These are phyloP conservation scores for Wickerhamiella spandovensis DNA, from an alignment of 805 yeast genomes.

Conservation along the genomic window DNA sequence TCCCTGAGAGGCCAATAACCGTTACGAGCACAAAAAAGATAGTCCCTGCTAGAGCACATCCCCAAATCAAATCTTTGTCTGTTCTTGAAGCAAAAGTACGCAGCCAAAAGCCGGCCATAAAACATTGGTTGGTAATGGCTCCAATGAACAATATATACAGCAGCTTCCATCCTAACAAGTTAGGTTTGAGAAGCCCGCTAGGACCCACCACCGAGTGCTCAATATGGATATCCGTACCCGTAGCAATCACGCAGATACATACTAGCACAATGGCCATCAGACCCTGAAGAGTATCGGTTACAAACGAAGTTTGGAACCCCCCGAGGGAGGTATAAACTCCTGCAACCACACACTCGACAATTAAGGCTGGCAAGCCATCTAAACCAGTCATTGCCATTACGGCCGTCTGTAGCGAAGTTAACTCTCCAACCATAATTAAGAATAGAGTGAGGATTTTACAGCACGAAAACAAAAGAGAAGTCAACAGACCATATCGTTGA, in stretches of 20 bases:
- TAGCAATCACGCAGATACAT: constrained; percentile 61
- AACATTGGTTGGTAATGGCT: constrained; percentile 77
- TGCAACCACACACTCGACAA: constrained; percentile 77
- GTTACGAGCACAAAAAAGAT: constrained; percentile 50
- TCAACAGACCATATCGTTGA: constrained; percentile 56
- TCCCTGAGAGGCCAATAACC: constrained; percentile 70
- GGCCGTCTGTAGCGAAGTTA: constrained; percentile 68
- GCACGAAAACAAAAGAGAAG: constrained; percentile 63
- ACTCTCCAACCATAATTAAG: constrained; percentile 75
- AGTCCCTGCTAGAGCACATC: constrained; percentile 61
- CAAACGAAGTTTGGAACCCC: constrained; percentile 77
- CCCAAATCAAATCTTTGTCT: constrained; percentile 60
- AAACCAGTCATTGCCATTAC: constrained; percentile 65
- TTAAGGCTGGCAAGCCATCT: constrained; percentile 64
- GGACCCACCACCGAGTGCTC: constrained; percentile 52
- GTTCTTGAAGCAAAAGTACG: constrained; percentile 82
- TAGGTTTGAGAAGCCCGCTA: constrained; percentile 49
- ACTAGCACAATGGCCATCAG: constrained; percentile 49
- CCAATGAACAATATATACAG: constrained; percentile 75
- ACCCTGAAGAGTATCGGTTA: constrained; percentile 80
- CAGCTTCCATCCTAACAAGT: constrained; percentile 81
- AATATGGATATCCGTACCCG: constrained; percentile 55
- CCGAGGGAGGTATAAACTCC: constrained; percentile 79
- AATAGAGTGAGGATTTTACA: constrained; percentile 78
- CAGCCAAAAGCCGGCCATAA: constrained; percentile 87